Evolutionary conservation across 1,284 basidiomycete species (phyloP).

Genomic region (Sporisorium scitamineum): DNA sequence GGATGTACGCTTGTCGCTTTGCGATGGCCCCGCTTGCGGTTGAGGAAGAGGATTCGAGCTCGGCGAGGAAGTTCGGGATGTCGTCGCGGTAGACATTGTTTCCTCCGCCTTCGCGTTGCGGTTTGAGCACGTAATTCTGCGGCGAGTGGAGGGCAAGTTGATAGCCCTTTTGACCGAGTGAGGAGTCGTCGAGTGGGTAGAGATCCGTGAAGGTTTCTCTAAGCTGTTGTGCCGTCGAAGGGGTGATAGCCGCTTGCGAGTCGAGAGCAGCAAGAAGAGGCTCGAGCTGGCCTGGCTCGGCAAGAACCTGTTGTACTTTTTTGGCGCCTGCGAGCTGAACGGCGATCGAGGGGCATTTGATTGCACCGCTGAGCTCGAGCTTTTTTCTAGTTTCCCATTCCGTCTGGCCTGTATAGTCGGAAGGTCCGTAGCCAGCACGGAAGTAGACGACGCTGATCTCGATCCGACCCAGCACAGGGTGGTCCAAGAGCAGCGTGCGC

Average conservation of each 20-base stretch:
- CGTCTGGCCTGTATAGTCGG: slow-evolving; percentile 78
- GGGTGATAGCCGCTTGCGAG: background rate
- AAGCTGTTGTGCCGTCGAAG: slow-evolving; percentile 13
- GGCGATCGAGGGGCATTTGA: slow-evolving; percentile 91
- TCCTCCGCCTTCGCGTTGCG: slow-evolving; percentile 95
- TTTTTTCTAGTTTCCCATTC: slow-evolving; percentile 80
- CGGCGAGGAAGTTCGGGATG: slow-evolving; percentile 82
- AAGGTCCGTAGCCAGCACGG: slow-evolving; percentile 86
- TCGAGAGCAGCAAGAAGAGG: slow-evolving; percentile 72
- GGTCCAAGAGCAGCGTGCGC: slow-evolving; percentile 16
- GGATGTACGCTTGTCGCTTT: slow-evolving; percentile 80
- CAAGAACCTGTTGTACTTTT: slow-evolving; percentile 92
- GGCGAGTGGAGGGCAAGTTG: slow-evolving; percentile 74
- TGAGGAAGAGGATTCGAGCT: slow-evolving; percentile 21
- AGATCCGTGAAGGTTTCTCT: slow-evolving; percentile 51
- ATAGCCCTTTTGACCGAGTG: slow-evolving; percentile 72
- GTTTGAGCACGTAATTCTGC: slow-evolving; percentile 85
- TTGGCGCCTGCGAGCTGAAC: slow-evolving; percentile 95
- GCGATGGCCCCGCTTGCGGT: slow-evolving; percentile 21
- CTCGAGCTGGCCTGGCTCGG: slow-evolving; percentile 80
- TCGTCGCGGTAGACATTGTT: slow-evolving; percentile 92
- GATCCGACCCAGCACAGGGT: slow-evolving; percentile 57
- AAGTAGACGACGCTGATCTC: slow-evolving; percentile 89
- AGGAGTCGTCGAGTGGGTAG: slow-evolving; percentile 71
- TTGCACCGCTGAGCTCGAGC: slow-evolving; percentile 83